Base-by-base conservation (phyloP, 1,139 yeast genomes). In the Zhuliangozyma parablackwelliae region DNA sequence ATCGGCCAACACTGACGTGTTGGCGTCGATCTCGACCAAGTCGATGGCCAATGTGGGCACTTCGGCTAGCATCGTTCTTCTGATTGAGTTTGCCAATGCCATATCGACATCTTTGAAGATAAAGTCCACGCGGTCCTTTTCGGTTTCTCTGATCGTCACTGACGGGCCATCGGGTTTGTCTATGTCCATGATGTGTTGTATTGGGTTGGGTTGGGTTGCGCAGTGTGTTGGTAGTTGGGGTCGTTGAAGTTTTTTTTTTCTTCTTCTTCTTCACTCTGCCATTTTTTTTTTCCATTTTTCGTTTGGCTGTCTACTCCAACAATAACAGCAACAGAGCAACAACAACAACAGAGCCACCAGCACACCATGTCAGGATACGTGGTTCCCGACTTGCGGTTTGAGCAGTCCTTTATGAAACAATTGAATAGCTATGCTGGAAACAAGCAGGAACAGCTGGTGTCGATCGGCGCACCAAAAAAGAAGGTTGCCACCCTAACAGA, bases 21-120 rank as follows among this genome's bases (percentile, higher is more conserved):
- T 92, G 42, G 78, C 80, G 53, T 89, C 96, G 46, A 94, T 84
- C 59, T 94, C 98, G 37, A 94, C 98, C 48, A 92, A 76, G 58
- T 94, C 99, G 45, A 94, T 90, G 38, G 98, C 97, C 49, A 82
- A 59, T 1, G 98, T 92, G 25, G 98, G 98, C 38, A 92, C 94
- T 61, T 94, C 99, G 1, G 97, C 90, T 46, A 92, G 74, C 87
- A 94, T 89, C 35, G 86, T 79, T 57, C 99, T 74, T 53, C 99
- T 77, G 28, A 94, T 53, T 24, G 98, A 85, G 70, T 94, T 94
- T 21, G 98, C 98, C 56, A 92, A 71, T 43, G 97, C 78, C 44
- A 94, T 63, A 56, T 92, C 97, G 33, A 89, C 94, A 54, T 88
- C 89, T 39, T 87, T 78, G 43, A 94, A 65, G 37, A 90, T 88